Evolutionary conservation across 1,284 basidiomycete species (phyloP), one percentile per base, ranked within the genome.

Genomic region (Boletus subluridellus): DNA sequence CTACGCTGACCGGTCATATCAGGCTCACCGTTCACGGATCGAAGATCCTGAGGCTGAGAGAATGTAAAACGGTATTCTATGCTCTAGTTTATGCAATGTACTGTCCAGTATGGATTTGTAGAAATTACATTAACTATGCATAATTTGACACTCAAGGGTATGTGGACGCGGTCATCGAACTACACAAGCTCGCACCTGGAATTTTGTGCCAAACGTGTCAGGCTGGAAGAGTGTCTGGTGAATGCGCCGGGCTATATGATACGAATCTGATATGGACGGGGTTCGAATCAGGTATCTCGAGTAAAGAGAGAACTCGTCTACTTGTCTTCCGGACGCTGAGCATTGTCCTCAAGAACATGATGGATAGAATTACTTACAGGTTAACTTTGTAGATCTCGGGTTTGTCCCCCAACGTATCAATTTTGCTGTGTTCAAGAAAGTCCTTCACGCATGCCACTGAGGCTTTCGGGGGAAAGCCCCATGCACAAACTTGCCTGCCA

Each of bases 21-120:
- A 81, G 81, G 74, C 72, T 39, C 78, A 83, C 62, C 82, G 86
- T 62, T 74, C 82, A 54, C 81, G 83, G 49, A 67, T 85, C 58
- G 89, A 89, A 28, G 85, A 79, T 62, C 76, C 74, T 54, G 87
- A 89, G 50, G 80, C 78, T 6, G 85, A 86, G 64, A 78, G 86
- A 63, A 89, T 90, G 86, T 89, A 76, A 68, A 62, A 35, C 30
- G n/a, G 54, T 62, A 59, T 60, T 54, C 46, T 59, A 56, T 62
- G 52, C 58, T 59, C 55, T 64, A 66, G 51, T 61, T 59, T 59
- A 60, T 57, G 37, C 39, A 26, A 42, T 64, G 51, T 51, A 59
- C 39, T 24, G n/a, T 58, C 51, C 47, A 49, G 49, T 48, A 57
- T 58, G 60, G 52, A 60, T 52, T 50, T 47, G 28, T 57, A 58